Base-by-base conservation (phyloP, 768 basidiomycete species). In the Panus rudis region DNA sequence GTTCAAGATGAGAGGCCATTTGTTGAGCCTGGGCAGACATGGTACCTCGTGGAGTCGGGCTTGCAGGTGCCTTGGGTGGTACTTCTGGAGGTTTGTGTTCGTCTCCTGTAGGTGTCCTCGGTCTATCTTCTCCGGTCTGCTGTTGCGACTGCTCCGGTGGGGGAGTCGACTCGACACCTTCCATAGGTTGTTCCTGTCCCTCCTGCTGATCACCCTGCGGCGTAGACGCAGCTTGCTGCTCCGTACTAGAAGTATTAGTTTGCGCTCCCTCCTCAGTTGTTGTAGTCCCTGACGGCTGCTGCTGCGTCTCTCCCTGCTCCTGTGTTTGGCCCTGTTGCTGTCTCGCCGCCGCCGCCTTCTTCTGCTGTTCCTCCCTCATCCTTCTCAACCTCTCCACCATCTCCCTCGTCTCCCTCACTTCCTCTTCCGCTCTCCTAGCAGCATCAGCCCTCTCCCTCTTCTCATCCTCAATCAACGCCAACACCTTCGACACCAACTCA, bases 401-500 rank as follows among this genome's bases (percentile, higher is more conserved):
- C 42, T 32, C 34, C 16, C 47, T 19, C 48, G 16, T 43, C 48
- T 52, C 60, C 39, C 39, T 43, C 49, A 48, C 55, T 41, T 52
- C 55, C 51, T 51, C 60, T 49, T 47, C 52, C 37, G 51, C 58
- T 17, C 58, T 49, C 13, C 58, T 49, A 3, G 17, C 28, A 34
- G 49, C 44, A 2, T 40, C 49, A 45, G 52, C 59, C 12, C 60
- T 47, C 46, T 57, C 55, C 4, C 21, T 32, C 37, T 56, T 50
- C 49, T 64, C 62, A 39, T 62, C 79, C 40, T 81, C 80, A 14
- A 90, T 63, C 11, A 91, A 62, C 13, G 61, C 65, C 43, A 65
- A 52, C 20, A 89, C 88, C 55, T 84, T 85, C 32, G 61, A 69
- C 12, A 92, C 86, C n/a, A 92, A 61, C 39, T 92, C 89, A 19